Base-by-base conservation (phyloP, 2,329 filamentous ascomycete genomes). In the Trichoderma aggressivum region DNA sequence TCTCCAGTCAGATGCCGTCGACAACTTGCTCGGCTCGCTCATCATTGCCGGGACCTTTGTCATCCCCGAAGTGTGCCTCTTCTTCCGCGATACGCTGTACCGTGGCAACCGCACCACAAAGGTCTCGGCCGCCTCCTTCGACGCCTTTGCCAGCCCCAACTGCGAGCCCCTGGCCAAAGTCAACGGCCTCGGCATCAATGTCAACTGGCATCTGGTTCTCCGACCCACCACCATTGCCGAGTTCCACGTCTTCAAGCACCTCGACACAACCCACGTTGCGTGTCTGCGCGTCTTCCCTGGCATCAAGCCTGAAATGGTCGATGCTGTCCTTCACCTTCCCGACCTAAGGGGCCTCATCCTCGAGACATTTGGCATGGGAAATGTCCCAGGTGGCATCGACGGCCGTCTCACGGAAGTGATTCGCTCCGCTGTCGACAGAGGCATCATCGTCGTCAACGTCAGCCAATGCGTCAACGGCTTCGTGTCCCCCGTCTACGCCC, bases 341-440 rank as follows among this genome's bases (percentile, higher is more conserved):
- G 89, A 90, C 60, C 86, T 98, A 16, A 89, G 90, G 62, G 94
- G 94, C 1, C 86, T 97, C 63, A 90, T 98, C 50, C 87, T 98
- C 56, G 94, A 97, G 82, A 97, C 94, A 0, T 97, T 97, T 80
- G 94, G 94, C 72, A 94, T 96, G 79, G 94, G 94, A 70, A 98
- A 97, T 81, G 92, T 94, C 12, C 94, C 94, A 3, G 92, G 91
- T 50, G 94, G 93, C 34, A 87, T 90, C 61, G 92, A 96, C 78
- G 92, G 92, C 70, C 90, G 89, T 65, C 87, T 97, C 79, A 94
- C 92, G 18, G 89, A 89, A 69, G 92, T 95, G 62, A 89, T 97
- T 76, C 87, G 89, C 21, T 88, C 90, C 56, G 94, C 93, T 26
- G 93, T 97, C 53, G 85, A 90, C 77, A 88, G 93, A 71, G 94